phyloP scores from a whole-genome alignment of 306 rosid genomes.

The Ammopiptanthus mongolicus region DNA sequence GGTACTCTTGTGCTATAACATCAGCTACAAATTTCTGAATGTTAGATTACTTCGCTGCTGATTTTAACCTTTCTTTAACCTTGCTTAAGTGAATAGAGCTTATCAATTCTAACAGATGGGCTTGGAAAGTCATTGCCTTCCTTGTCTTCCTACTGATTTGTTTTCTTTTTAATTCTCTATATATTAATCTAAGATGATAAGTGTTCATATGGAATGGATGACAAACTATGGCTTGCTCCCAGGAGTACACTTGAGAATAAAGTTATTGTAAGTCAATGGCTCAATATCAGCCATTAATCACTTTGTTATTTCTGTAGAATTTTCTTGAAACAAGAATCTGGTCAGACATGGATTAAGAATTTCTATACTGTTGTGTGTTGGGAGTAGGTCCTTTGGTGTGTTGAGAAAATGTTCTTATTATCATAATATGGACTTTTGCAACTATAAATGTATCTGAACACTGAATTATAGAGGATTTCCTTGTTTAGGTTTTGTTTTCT shows the following conservation, averaged over 20 bases:
- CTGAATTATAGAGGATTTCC: neutral
- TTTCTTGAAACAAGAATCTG: slow-evolving; percentile 5
- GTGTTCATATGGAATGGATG: neutral
- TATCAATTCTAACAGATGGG: slow-evolving; percentile 10
- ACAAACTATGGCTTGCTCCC: neutral
- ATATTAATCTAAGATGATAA: neutral
- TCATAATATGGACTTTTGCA: neutral
- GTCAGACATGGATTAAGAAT: neutral
- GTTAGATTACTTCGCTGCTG: neutral
- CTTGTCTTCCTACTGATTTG: neutral
- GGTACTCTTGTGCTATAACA: slow-evolving; percentile 38
- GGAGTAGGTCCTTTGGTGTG: neutral
- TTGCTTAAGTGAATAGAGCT: neutral
- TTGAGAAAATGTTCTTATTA: neutral
- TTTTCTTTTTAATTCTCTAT: neutral
- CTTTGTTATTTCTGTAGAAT: neutral
- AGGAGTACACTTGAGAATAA: neutral
- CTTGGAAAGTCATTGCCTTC: neutral
- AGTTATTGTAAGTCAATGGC: neutral
- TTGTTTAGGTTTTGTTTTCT: neutral
- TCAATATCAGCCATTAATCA: neutral
- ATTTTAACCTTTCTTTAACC: neutral
- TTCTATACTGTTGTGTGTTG: neutral
- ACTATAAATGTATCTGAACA: neutral
- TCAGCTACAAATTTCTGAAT: neutral